Conservation (phyloP, 148 eudicot genomes). For the Fagopyrum esculentum region DNA sequence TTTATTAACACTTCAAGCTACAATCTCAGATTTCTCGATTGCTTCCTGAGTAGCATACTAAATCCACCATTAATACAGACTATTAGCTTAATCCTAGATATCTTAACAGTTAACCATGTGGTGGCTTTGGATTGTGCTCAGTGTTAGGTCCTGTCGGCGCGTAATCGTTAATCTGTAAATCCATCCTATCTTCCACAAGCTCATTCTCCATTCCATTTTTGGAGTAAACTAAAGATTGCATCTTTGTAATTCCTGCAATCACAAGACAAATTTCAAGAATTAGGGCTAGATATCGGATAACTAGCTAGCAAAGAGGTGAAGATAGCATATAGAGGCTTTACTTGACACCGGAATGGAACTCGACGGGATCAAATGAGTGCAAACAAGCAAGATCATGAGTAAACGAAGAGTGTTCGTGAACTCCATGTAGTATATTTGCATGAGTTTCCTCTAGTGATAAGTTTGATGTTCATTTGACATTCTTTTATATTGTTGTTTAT, state of each 20-base stretch:
- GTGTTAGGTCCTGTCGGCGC: constrained; percentile 38
- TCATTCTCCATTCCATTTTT: constrained; percentile 10
- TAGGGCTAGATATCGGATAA: not conserved
- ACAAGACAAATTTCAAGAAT: not conserved
- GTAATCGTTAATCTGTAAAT: constrained; percentile 40
- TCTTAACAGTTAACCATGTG: constrained; percentile 7
- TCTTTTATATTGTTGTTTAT: not conserved
- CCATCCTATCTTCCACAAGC: constrained; percentile 20
- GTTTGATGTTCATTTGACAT: not conserved
- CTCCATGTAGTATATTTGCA: constrained; percentile 1
- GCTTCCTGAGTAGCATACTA: not conserved
- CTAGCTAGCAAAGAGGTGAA: not conserved
- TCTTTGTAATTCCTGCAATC: not conserved
- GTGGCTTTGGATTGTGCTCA: constrained; percentile 42
- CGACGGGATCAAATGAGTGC: constrained; percentile 29
- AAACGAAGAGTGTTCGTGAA: constrained; percentile 16
- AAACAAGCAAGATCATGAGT: constrained; percentile 23
- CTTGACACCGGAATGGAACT: constrained; percentile 34
- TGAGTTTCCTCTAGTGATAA: not conserved
- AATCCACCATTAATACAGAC: not conserved
- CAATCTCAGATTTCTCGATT: not conserved
- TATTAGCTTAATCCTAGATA: not conserved
- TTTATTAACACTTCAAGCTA: not conserved
- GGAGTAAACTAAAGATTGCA: not conserved
- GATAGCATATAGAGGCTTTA: constrained; percentile 12